Evolutionary conservation across 1,284 basidiomycete species (phyloP).

Genomic region (Amylostereum areolatum): DNA sequence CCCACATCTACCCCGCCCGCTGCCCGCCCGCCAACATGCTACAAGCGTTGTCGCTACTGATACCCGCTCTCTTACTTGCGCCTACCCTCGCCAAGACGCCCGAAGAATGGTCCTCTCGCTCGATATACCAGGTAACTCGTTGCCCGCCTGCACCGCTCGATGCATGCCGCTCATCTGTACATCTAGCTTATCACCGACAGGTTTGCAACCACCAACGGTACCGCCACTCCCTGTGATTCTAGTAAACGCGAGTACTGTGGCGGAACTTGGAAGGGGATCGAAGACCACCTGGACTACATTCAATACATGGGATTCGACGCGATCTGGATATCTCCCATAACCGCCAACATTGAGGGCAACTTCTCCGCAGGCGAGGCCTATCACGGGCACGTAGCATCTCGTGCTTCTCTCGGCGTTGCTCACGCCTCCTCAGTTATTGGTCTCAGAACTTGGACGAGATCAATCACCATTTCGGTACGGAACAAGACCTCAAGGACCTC

Average conservation of each 20-base stretch:
- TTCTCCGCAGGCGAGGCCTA: constrained; percentile 67
- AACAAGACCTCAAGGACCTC: constrained; percentile 66
- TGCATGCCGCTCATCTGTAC: constrained; percentile 7
- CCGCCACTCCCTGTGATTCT: constrained; percentile 44
- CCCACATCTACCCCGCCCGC: no score
- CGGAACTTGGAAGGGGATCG: constrained; percentile 74
- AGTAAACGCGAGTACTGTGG: constrained; percentile 57
- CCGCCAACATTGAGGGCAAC: constrained; percentile 64
- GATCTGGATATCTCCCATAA: constrained; percentile 65
- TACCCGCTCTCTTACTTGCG: constrained; percentile 2
- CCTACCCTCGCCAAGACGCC: constrained; percentile 19
- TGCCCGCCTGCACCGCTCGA: not conserved
- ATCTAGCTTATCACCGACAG: constrained; percentile 62
- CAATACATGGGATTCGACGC: constrained; percentile 75
- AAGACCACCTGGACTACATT: constrained; percentile 74
- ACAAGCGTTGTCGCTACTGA: not conserved
- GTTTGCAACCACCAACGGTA: constrained; percentile 48
- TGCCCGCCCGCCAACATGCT: not conserved
- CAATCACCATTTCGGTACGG: constrained; percentile 67
- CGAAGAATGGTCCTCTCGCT: constrained; percentile 21
- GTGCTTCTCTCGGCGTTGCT: not conserved
- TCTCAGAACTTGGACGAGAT: constrained; percentile 56
- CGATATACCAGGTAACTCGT: constrained; percentile 24
- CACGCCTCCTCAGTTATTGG: constrained; percentile 39
- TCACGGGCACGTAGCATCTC: constrained; percentile 36